A percentile compares a stretch with the other conserved stretches of the same genome.
phyloP scores from a whole-genome alignment of 129 eudicot genomes.

The Helianthus tuberosus region DNA sequence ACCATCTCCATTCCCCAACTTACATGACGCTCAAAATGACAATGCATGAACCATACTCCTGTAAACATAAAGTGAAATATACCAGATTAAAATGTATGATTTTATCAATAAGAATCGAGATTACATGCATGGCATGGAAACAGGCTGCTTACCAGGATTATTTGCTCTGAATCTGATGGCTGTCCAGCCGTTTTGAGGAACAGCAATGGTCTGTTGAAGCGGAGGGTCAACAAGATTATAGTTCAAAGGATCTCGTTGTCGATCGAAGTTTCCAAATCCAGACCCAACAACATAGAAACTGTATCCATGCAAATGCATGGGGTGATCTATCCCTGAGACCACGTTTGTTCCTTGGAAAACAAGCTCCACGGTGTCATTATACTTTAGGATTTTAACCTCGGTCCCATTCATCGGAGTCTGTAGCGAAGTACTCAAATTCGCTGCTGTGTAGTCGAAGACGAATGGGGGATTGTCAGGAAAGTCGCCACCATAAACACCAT shows the following conservation, averaged over 20 bases:
- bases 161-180: constrained; percentile 56
- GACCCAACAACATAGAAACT: constrained; percentile 56
- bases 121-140: no score
- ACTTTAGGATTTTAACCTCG: constrained; percentile 40
- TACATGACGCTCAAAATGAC: constrained; percentile 50
- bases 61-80: background rate
- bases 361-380: constrained; percentile 41
- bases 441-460: constrained; percentile 47
- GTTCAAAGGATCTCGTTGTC: constrained; percentile 33
- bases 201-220: constrained; percentile 46
- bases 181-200: constrained; percentile 58
- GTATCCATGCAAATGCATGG: constrained; percentile 65
- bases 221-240: constrained; percentile 71
- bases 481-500: constrained; percentile 43
- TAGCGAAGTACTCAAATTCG: constrained; percentile 10
- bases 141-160: constrained; percentile 47
- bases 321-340: constrained; percentile 52
- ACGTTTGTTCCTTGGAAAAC: constrained; percentile 52
- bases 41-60: constrained; percentile 67
- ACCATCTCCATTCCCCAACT: constrained; percentile 63
- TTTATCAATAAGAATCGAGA: no score
- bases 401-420: constrained; percentile 40
- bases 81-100: no score
- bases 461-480: constrained; percentile 60
- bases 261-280: constrained; percentile 55